phyloP scores from a whole-genome alignment of 352 stramenopile species.

The Phytophthora foliorum region DNA sequence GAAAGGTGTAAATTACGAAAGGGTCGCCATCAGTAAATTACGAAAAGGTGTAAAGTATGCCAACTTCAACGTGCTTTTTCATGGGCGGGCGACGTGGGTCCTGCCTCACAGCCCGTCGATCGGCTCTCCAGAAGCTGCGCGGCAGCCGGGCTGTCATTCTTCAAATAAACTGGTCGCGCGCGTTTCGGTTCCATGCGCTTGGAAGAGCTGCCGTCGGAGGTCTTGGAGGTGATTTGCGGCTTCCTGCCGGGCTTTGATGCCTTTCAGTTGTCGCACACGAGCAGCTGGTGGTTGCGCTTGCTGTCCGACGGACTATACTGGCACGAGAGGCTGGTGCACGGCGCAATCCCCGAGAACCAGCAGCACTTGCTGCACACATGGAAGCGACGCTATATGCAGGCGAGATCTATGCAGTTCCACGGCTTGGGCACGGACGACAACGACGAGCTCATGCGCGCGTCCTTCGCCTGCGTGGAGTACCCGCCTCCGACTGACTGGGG shows the following conservation, averaged over 20 bases:
- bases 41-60: too few relatives aligned
- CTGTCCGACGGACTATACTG: conserved; percentile 35
- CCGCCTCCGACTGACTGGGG: conserved; percentile 30
- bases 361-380: conserved; percentile 26
- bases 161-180: conserved; percentile 6
- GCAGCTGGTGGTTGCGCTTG: conserved; percentile 21
- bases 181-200: conserved; percentile 21
- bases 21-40: too few relatives aligned
- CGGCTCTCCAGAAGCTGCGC: not conserved
- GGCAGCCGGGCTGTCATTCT: conserved; percentile 10
- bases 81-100: too few relatives aligned
- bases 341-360: conserved; percentile 19
- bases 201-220: conserved; percentile 26
- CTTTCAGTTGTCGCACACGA: conserved; percentile 41
- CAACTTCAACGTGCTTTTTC: too few relatives aligned
- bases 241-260: conserved; percentile 34
- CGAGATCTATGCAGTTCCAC: conserved; percentile 34
- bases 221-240: conserved; percentile 23
- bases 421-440: conserved; percentile 22
- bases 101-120: not conserved
- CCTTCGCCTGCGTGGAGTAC: conserved; percentile 37
- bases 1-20: too few relatives aligned
- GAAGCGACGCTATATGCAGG: conserved; percentile 34
- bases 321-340: conserved; percentile 29
- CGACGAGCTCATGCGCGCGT: conserved; percentile 18